These are phyloP conservation scores for Aegilops sharonensis DNA, from an alignment of 176 grass and related monocot species.

Conservation along the genomic window DNA sequence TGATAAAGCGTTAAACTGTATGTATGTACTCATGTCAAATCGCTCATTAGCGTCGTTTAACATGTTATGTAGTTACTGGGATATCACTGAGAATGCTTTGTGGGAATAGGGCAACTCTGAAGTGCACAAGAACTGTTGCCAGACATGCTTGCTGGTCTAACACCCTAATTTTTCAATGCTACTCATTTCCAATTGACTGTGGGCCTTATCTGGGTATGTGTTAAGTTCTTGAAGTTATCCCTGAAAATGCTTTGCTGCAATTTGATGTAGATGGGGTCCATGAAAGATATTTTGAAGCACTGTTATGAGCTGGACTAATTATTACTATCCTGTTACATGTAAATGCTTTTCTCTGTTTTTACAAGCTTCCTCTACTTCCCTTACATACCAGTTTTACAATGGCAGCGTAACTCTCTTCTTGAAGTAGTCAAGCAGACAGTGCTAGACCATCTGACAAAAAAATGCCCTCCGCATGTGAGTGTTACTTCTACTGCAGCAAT, in stretches of 20 bases:
- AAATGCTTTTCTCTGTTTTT: neutral
- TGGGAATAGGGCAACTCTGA: neutral
- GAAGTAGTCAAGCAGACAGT: constrained; percentile 93
- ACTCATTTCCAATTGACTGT: neutral
- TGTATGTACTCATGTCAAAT: neutral
- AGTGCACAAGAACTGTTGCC: neutral
- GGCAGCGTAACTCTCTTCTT: constrained; percentile 79
- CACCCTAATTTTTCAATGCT: neutral
- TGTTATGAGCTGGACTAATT: neutral
- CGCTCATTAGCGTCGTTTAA: neutral
- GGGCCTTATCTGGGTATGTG: neutral
- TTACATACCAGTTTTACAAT: constrained; percentile 24
- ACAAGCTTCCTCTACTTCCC: constrained; percentile 4
- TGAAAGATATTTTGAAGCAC: neutral
- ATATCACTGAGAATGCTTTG: neutral
- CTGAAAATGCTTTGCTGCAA: neutral
- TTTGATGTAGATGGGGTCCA: neutral
- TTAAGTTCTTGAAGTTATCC: neutral
- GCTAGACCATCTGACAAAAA: constrained; percentile 89
- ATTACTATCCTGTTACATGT: constrained; percentile 18
- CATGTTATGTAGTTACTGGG: neutral
- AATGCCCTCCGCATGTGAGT: constrained; percentile 93
- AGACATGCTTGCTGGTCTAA: constrained; percentile 9
- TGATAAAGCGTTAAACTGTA: neutral
- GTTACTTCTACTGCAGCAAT: neutral